Percentiles rank a stretch among this genome's conserved stretches.
phyloP scores from a whole-genome alignment of 768 basidiomycete species.

The Amanita thiersii region DNA sequence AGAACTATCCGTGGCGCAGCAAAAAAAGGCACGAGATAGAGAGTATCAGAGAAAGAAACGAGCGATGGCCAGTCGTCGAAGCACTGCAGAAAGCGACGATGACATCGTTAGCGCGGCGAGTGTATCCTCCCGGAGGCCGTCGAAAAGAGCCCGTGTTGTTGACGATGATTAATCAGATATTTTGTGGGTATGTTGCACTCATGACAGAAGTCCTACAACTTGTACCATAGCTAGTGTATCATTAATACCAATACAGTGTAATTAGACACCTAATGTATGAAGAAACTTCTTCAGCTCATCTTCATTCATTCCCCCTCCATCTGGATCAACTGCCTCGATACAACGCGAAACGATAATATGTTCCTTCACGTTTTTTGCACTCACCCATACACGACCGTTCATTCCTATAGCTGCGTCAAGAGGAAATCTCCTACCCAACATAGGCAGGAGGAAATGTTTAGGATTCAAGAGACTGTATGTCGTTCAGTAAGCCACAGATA shows the following conservation, averaged over 20 bases:
- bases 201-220: too few relatives aligned
- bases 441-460: conserved; percentile 73
- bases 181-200: background rate
- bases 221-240: too few relatives aligned
- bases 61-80: conserved; percentile 52
- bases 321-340: conserved; percentile 76
- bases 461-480: conserved; percentile 63
- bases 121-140: conserved; percentile 48
- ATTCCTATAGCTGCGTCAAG: conserved; percentile 84
- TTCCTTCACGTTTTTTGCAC: conserved; percentile 61
- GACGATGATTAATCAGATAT: conserved; percentile 46
- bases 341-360: conserved; percentile 72
- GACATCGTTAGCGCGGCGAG: conserved; percentile 43
- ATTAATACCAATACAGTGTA: too few relatives aligned
- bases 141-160: conserved; percentile 57
- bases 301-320: conserved; percentile 57
- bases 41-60: conserved; percentile 78
- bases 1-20: conserved; percentile 62
- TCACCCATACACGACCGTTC: conserved; percentile 92
- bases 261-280: conserved; percentile 31
- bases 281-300: conserved; percentile 45
- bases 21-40: conserved; percentile 71
- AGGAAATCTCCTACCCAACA: conserved; percentile 75
- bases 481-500: conserved; percentile 5
- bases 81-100: conserved; percentile 71